These are phyloP conservation scores for Globisporangium nodosum DNA, from an alignment of 352 stramenopile species.

Conservation along the genomic window DNA sequence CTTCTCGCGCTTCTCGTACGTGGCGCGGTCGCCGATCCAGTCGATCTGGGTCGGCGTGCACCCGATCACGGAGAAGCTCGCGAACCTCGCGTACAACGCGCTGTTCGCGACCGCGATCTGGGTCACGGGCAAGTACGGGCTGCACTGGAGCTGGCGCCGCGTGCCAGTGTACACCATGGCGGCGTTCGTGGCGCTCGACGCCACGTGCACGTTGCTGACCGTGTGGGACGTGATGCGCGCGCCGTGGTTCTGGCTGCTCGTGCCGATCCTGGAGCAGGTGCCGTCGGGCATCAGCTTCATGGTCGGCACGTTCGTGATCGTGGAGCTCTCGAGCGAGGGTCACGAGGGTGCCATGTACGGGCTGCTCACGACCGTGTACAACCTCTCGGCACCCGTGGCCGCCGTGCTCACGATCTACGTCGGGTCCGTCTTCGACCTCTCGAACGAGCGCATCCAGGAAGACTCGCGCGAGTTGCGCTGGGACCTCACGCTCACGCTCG, in stretches of 20 bases:
- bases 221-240: constrained; percentile 51
- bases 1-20: constrained; percentile 8
- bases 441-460: constrained; percentile 34
- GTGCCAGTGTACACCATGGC: constrained; percentile 35
- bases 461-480: constrained; percentile 40
- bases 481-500: constrained; percentile 55
- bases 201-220: constrained; percentile 43
- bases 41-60: constrained; percentile 32
- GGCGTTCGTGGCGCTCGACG: constrained; percentile 20
- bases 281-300: constrained; percentile 54
- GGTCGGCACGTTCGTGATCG: constrained; percentile 53
- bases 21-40: constrained; percentile 23
- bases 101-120: constrained; percentile 24
- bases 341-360: constrained; percentile 54
- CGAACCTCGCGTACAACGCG: constrained; percentile 21
- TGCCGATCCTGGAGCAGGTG: constrained; percentile 43
- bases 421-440: constrained; percentile 48
- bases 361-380: constrained; percentile 45
- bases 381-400: constrained; percentile 41
- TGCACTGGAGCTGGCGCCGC: constrained; percentile 55
- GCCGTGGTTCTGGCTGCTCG: constrained; percentile 61
- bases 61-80: constrained; percentile 31
- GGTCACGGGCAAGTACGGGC: constrained; percentile 34
- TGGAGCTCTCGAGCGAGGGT: constrained; percentile 43
- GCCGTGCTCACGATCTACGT: constrained; percentile 43